phyloP scores from a whole-genome alignment of 108 stramenopile genomes.

The Chaetoceros tenuissimus region DNA sequence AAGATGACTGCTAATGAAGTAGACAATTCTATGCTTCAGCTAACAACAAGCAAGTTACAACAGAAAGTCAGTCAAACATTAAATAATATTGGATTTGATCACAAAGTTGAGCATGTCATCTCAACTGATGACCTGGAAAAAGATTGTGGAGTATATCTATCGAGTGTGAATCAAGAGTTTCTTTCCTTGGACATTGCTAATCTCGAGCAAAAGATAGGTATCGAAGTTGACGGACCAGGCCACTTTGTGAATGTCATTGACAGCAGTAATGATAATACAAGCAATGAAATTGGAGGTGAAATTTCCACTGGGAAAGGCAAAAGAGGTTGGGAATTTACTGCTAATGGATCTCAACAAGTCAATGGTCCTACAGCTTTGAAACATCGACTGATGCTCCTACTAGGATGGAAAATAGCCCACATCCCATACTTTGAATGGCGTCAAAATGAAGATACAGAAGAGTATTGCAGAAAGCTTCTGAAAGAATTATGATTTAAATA shows the following conservation, averaged over 20 bases:
- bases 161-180: conserved; percentile 31
- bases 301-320: conserved; percentile 23
- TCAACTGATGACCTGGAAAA: conserved; percentile 32
- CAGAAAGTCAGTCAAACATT: conserved; percentile 41
- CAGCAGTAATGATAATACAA: neutral
- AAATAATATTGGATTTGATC: conserved; percentile 57
- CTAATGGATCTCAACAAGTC: conserved; percentile 27
- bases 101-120: conserved; percentile 57
- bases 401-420: conserved; percentile 71
- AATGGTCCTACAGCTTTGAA: conserved; percentile 74
- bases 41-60: conserved; percentile 61
- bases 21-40: conserved; percentile 20
- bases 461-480: conserved; percentile 37
- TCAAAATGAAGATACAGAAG: conserved; percentile 27
- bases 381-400: conserved; percentile 36
- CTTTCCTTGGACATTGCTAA: conserved; percentile 72
- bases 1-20: conserved; percentile 5
- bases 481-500: conserved; percentile 35
- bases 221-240: conserved; percentile 82
- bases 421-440: conserved; percentile 84
- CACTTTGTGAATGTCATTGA: conserved; percentile 69
- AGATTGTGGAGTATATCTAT: conserved; percentile 30
- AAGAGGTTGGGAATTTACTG: conserved; percentile 9
- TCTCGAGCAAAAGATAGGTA: conserved; percentile 40
- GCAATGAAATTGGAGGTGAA: conserved; percentile 15